Percentiles rank a stretch among this genome's conserved stretches.
Conservation (phyloP, 2,329 filamentous ascomycete species). For the Berkeleyomyces rouxiae region DNA sequence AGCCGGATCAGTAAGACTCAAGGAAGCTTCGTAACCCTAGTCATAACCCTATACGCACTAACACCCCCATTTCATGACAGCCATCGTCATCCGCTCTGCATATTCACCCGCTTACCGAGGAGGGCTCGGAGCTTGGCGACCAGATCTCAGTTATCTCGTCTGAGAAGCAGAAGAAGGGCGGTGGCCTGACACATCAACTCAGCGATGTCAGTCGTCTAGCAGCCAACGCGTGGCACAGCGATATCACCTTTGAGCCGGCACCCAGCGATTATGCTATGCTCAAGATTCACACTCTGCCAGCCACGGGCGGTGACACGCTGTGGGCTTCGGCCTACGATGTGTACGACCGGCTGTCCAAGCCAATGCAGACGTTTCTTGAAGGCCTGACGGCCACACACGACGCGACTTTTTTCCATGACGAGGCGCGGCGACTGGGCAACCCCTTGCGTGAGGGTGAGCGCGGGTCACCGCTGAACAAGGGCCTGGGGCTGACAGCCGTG, state of each 20-base stretch:
- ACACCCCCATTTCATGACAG: slow-evolving; percentile 19
- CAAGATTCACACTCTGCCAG: slow-evolving; percentile 38
- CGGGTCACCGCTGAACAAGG: slow-evolving; percentile 41
- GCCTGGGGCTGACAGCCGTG: slow-evolving; percentile 31
- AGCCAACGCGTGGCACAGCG: slow-evolving; percentile 26
- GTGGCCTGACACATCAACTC: slow-evolving; percentile 33
- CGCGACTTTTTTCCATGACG: slow-evolving; percentile 33
- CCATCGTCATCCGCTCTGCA: slow-evolving; percentile 41
- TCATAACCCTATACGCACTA: neutral
- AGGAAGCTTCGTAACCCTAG: neutral
- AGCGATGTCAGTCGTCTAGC: slow-evolving; percentile 34
- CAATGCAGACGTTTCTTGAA: slow-evolving; percentile 36
- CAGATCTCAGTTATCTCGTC: slow-evolving; percentile 40
- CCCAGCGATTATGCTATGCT: slow-evolving; percentile 45
- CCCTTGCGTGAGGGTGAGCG: slow-evolving; percentile 27
- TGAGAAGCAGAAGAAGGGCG: slow-evolving; percentile 37
- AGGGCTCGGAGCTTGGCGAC: slow-evolving; percentile 35
- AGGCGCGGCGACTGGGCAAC: slow-evolving; percentile 30
- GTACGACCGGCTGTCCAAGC: slow-evolving; percentile 36
- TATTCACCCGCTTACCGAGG: slow-evolving; percentile 42
- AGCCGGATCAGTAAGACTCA: slow-evolving; percentile 24
- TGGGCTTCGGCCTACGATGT: slow-evolving; percentile 47
- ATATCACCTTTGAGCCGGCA: slow-evolving; percentile 43
- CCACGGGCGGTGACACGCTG: slow-evolving; percentile 41
- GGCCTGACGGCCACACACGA: slow-evolving; percentile 32